Conservation (phyloP, 495 filamentous ascomycete species). For the Pyrenula aspistea region DNA sequence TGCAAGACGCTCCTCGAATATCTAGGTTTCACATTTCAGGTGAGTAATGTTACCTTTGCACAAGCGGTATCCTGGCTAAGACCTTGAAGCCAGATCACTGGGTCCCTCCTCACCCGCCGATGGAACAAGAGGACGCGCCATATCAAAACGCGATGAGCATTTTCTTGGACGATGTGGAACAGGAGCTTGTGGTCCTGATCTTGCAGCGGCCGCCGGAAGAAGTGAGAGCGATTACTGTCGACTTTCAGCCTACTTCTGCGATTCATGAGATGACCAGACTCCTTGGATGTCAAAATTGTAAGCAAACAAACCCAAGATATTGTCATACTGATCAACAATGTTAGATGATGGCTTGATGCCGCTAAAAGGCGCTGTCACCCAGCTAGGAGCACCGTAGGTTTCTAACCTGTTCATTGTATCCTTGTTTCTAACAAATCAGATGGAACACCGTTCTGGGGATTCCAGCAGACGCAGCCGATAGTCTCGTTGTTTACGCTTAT, state of each 20-base stretch:
- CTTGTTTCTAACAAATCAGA: constrained; percentile 13
- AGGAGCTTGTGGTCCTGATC: constrained; percentile 38
- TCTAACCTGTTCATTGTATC: too few relatives aligned
- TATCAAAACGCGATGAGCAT: constrained; percentile 31
- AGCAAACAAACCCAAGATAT: constrained; percentile 8
- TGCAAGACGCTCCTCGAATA: constrained; percentile 51
- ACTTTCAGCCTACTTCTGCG: constrained; percentile 18
- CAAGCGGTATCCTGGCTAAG: background rate
- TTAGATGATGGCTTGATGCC: background rate
- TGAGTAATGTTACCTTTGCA: constrained; percentile 7
- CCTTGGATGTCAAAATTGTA: constrained; percentile 39
- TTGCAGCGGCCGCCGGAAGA: constrained; percentile 30
- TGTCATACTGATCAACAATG: background rate
- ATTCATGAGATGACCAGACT: constrained; percentile 25
- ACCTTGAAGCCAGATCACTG: constrained; percentile 11
- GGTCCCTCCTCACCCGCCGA: constrained; percentile 31
- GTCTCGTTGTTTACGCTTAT: constrained; percentile 37
- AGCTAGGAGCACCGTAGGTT: background rate
- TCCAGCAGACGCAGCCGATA: constrained; percentile 33
- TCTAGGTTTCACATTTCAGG: constrained; percentile 44
- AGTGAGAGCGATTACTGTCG: constrained; percentile 22
- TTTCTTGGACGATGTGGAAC: constrained; percentile 41
- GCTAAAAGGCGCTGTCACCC: background rate
- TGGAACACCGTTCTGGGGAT: constrained; percentile 34
- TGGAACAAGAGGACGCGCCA: constrained; percentile 19